Conservation (phyloP, 2,329 filamentous ascomycete genomes). For the Daldinia sp. region DNA sequence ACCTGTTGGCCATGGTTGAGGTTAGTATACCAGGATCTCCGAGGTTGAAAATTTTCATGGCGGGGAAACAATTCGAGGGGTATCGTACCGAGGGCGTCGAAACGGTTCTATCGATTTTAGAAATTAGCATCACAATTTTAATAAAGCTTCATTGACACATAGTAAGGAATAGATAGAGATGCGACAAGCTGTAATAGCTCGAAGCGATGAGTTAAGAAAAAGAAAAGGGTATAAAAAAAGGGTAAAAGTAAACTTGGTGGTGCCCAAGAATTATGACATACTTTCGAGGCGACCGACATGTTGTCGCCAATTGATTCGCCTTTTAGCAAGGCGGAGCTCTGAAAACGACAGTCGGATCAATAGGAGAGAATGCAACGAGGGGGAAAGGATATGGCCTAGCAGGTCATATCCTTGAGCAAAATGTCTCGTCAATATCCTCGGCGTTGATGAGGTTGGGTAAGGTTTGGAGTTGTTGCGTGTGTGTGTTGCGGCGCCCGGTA, state of each 20-base stretch:
- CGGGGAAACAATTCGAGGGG: slow-evolving; percentile 45
- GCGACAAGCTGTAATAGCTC: neutral
- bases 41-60: slow-evolving; percentile 43
- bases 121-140: slow-evolving; percentile 45
- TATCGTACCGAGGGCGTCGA: slow-evolving; percentile 93
- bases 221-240: neutral
- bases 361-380: slow-evolving; percentile 44
- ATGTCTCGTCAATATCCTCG: slow-evolving; percentile 39
- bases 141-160: slow-evolving; percentile 18
- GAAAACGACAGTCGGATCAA: slow-evolving; percentile 51
- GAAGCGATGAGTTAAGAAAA: neutral
- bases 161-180: neutral
- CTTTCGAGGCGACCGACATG: slow-evolving; percentile 73
- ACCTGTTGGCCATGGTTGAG: slow-evolving; percentile 58
- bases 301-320: slow-evolving; percentile 68
- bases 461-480: slow-evolving; percentile 22
- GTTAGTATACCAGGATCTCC: slow-evolving; percentile 42
- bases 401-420: slow-evolving; percentile 52
- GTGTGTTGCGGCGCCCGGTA: slow-evolving; percentile 11
- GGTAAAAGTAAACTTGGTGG: neutral
- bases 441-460: slow-evolving; percentile 29
- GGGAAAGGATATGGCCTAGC: slow-evolving; percentile 52
- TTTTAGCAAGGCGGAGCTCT: slow-evolving; percentile 61
- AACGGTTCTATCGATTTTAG: slow-evolving; percentile 79
- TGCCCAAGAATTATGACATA: slow-evolving; percentile 51